These are phyloP conservation scores for Mucor ambiguus DNA, from an alignment of 371 early-diverging fungal species.

Conservation along the genomic window DNA sequence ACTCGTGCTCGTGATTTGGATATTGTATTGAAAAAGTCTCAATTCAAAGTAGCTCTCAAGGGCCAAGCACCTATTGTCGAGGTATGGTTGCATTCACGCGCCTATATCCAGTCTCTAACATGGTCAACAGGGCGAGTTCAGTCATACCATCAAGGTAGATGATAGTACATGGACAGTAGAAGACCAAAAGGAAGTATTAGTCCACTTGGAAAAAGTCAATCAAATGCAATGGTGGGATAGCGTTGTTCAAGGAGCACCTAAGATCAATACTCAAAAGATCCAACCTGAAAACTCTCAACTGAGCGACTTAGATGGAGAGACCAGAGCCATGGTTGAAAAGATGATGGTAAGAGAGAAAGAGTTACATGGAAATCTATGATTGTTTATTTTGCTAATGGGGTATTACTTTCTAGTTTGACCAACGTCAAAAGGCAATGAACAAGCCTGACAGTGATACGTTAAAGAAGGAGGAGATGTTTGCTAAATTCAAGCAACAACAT, in stretches of 20 bases:
- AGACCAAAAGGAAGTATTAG: conserved; percentile 69
- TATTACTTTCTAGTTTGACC: conserved; percentile 74
- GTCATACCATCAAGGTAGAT: conserved; percentile 72
- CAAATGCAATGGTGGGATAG: conserved; percentile 91
- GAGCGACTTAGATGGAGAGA: conserved; percentile 89
- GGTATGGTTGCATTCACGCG: conserved; percentile 35
- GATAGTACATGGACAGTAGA: conserved; percentile 88
- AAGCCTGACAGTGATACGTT: conserved; percentile 83
- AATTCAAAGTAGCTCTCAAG: conserved; percentile 75
- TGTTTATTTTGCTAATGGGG: neutral
- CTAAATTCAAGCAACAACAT: conserved; percentile 73
- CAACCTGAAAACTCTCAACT: conserved; percentile 91
- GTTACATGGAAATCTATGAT: neutral
- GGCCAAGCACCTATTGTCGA: conserved; percentile 77
- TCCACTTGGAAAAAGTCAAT: conserved; percentile 87
- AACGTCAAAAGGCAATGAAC: conserved; percentile 85
- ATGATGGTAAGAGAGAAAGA: conserved; percentile 63
- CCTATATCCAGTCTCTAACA: neutral
- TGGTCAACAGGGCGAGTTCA: conserved; percentile 67
- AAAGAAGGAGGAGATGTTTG: conserved; percentile 77
- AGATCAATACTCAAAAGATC: conserved; percentile 88
- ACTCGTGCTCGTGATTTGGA: conserved; percentile 73
- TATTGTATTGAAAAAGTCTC: conserved; percentile 68
- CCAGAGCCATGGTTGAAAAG: conserved; percentile 86
- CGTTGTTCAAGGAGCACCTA: conserved; percentile 80